A percentile compares a stretch with the other conserved stretches of the same genome.
These are phyloP conservation scores for Cantharellus anzutake DNA, from an alignment of 768 basidiomycete genomes.

Conservation along the genomic window DNA sequence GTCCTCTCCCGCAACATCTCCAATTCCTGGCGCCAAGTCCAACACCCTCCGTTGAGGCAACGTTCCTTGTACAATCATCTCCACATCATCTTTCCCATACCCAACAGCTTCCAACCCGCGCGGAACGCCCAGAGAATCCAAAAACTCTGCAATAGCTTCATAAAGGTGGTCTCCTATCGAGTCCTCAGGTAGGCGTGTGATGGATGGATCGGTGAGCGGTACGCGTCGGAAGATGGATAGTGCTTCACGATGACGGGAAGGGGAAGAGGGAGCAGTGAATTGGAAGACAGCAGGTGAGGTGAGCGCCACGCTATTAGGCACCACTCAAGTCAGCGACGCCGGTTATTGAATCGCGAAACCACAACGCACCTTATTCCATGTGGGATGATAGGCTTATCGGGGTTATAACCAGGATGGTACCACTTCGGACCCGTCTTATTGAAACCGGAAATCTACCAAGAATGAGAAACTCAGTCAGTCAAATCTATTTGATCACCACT, in stretches of 20 bases:
- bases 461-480: conserved; percentile 5
- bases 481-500: background rate
- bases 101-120: conserved; percentile 73
- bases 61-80: conserved; percentile 72
- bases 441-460: conserved; percentile 60
- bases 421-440: conserved; percentile 92
- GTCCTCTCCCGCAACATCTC: conserved; percentile 63
- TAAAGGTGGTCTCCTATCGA: conserved; percentile 62
- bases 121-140: conserved; percentile 68
- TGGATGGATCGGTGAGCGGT: conserved; percentile 38
- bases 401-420: conserved; percentile 74
- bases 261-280: conserved; percentile 88
- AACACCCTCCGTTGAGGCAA: conserved; percentile 82
- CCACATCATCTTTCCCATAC: conserved; percentile 46
- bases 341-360: background rate
- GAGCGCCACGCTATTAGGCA: conserved; percentile 45
- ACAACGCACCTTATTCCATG: conserved; percentile 56
- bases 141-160: conserved; percentile 76
- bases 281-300: conserved; percentile 92
- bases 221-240: conserved; percentile 64
- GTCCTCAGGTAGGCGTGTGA: conserved; percentile 54
- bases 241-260: conserved; percentile 76
- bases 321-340: background rate
- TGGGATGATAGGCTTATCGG: conserved; percentile 79
- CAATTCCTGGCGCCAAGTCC: conserved; percentile 77